Percentiles rank a stretch among this genome's conserved stretches.
These are phyloP conservation scores for Umbelopsis ramanniana DNA, from an alignment of 192 early-diverging fungal species.

Conservation along the genomic window DNA sequence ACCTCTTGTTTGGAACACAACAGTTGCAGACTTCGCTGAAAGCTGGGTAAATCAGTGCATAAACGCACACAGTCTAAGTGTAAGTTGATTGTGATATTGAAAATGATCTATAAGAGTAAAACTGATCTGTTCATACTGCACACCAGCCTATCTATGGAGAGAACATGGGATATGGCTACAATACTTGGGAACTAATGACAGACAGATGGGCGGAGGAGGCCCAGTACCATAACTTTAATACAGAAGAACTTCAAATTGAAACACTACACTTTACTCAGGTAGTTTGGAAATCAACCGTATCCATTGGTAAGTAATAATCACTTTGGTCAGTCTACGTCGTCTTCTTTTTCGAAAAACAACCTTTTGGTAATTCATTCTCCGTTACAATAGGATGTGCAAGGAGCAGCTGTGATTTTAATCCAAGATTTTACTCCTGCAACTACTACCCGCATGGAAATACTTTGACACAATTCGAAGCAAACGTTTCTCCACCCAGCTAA, in stretches of 20 bases:
- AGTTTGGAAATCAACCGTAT: neutral
- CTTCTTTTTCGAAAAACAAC: too few relatives aligned
- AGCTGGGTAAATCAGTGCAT: neutral
- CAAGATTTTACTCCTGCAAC: conserved; percentile 1
- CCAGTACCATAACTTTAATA: neutral
- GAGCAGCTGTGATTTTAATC: neutral
- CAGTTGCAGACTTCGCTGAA: neutral
- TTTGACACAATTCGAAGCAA: neutral
- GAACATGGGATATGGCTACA: neutral
- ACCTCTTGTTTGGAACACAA: neutral
- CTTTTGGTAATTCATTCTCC: too few relatives aligned
- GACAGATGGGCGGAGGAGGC: neutral
- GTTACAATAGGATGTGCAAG: neutral
- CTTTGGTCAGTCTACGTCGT: too few relatives aligned
- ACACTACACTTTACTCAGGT: neutral
- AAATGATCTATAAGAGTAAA: neutral
- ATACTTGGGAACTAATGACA: neutral
- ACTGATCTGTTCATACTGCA: neutral
- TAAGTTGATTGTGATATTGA: neutral
- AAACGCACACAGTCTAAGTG: neutral
- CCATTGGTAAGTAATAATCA: neutral
- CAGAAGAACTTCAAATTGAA: neutral
- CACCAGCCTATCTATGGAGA: neutral
- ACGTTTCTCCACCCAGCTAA: neutral
- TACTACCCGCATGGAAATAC: neutral